Evolutionary conservation across 176 grass and related monocot species (phyloP).

Genomic region (Metroxylon sagu): DNA sequence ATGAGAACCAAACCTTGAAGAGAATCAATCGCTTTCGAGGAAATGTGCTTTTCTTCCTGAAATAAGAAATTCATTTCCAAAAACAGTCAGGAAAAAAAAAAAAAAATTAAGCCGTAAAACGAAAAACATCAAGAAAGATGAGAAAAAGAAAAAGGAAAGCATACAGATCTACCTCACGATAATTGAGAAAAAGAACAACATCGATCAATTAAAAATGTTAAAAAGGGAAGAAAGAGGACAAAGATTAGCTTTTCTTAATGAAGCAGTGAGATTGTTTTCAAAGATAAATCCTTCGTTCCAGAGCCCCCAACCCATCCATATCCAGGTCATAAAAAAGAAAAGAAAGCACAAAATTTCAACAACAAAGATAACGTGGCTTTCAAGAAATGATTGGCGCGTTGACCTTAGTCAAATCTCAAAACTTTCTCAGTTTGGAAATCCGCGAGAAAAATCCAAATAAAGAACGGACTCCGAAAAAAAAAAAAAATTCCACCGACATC

Average conservation of each 20-base stretch:
- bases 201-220: neutral
- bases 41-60: conserved; percentile 24
- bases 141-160: neutral
- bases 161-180: conserved; percentile 13
- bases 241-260: neutral
- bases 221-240: conserved; percentile 11
- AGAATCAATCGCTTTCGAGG: conserved; percentile 28
- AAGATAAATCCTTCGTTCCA: neutral
- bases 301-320: neutral
- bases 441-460: conserved; percentile 10
- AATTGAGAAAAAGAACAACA: conserved; percentile 5
- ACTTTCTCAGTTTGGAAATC: neutral
- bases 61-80: conserved; percentile 1
- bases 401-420: conserved; percentile 30
- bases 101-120: neutral
- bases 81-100: neutral
- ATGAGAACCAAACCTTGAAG: conserved; percentile 28
- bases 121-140: neutral
- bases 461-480: conserved; percentile 20
- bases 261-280: conserved; percentile 1
- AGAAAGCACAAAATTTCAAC: neutral
- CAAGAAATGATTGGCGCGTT: conserved; percentile 24
- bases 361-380: conserved; percentile 5
- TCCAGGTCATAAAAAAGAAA: conserved; percentile 6
- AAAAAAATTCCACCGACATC: conserved; percentile 7